Evolutionary conservation across 2,329 filamentous ascomycete species (phyloP), one percentile per base, ranked within the genome.

Genomic region (Corinectria fuckeliana): DNA sequence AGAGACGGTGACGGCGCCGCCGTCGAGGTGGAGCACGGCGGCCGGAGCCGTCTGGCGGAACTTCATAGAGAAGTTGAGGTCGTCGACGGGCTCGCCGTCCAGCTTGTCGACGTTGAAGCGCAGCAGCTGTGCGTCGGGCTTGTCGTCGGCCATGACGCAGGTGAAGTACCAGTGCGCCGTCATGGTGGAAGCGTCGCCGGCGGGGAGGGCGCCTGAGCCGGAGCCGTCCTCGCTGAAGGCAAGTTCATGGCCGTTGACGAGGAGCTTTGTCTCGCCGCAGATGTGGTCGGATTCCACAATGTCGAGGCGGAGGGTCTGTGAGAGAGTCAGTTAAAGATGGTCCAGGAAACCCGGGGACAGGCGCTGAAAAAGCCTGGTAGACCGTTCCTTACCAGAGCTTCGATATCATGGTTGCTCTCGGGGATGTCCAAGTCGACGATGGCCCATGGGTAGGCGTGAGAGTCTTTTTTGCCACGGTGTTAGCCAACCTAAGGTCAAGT

Each of bases 11-110:
- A 73, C 74, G 18, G 77, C 74, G 4, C 77, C 77, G 42, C 77
- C 77, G 44, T 80, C 76, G 53, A 83, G 72, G 8, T 77, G 74
- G 30, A 78, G 70, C 26, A 85, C 76, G 44, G 76, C 72, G 18
- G 76, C 73, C 0, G 81, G 79, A 2, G 70, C 64, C 5, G 75
- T 76, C 66, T 85, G 82, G 63, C 76, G 77, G 69, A 85, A 84
- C 14, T 77, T 74, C 55, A 80, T 68, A 18, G 74, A 75, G 56
- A 84, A 80, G 7, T 72, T 73, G 34, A 76, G 66, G 58, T 78
- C 71, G 20, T 76, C 67, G 23, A 80, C 68, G 30, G 74, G 51
- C 57, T 73, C 71, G 48, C 77, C 79, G 66, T 83, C 75, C 30
- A 84, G 59, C 7, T 73, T 75, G 34, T 78, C 66, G 41, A 84